phyloP scores from a whole-genome alignment of 2,329 filamentous ascomycete species.

The Gyromitra esculenta region DNA sequence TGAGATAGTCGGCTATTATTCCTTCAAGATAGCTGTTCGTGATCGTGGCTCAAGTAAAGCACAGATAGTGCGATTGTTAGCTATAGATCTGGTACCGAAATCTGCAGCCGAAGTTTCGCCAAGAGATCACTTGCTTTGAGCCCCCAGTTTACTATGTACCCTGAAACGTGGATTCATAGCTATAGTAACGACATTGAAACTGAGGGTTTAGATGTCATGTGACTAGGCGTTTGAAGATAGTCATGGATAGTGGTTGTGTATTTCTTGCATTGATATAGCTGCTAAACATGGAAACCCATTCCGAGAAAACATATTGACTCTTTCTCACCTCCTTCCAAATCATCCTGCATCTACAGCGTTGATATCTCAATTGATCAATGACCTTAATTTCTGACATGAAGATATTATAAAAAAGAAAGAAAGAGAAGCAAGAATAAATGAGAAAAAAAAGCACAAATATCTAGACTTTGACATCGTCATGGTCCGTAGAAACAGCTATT shows the following conservation, averaged over 20 bases:
- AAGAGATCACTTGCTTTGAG: not conserved
- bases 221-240: not conserved
- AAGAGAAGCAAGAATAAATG: not conserved
- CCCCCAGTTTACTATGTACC: not conserved
- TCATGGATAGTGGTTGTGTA: not conserved
- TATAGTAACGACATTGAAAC: not conserved
- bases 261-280: not conserved
- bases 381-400: not conserved
- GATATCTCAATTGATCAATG: not conserved
- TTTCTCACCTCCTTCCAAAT: not conserved
- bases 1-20: not conserved
- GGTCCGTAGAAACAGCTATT: constrained; percentile 61
- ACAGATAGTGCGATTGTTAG: not conserved
- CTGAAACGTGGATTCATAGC: not conserved
- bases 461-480: constrained; percentile 38
- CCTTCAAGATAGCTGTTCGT: not conserved
- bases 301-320: not conserved
- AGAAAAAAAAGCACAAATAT: not conserved
- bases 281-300: not conserved
- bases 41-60: not conserved
- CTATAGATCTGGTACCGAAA: not conserved
- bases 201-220: not conserved
- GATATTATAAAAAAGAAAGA: not conserved
- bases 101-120: not conserved
- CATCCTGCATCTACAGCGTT: not conserved